Base-by-base conservation (phyloP, 1,139 yeast genomes). In the Taiozyma sp. region DNA sequence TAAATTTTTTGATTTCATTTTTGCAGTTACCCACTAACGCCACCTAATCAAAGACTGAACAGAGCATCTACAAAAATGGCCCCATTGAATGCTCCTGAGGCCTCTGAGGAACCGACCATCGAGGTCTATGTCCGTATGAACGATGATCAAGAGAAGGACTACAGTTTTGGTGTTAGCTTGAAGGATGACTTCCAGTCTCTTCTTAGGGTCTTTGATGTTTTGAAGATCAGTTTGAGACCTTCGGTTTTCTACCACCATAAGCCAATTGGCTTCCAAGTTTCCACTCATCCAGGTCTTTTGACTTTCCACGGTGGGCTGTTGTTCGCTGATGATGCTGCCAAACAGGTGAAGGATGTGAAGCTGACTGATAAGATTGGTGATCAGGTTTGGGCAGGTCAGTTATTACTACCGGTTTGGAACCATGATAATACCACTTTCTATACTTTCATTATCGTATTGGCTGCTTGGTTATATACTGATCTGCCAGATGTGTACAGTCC, bases 401-500 rank as follows among this genome's bases (percentile, higher is more conserved):
- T 93, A 67, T 72, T 91, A 55, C 67, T 89, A 19, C 99, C 99
- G 8, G 69, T 76, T 37, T 93, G 97, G 96, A 76, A 78, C 53
- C 75, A 71, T 57, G 79, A 85, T 63, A 66, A 71, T 44, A 71
- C 75, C 48, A 75, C 79, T 26, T 75, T 76, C 56, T 69, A 76
- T 53, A 57, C 75, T 2, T 73, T 83, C 47, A 54, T 78, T 19
- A 50, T 77, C 0, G 54, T 76, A 8, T 72, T 90, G 62, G 49
- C 77, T 14, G 70, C 70, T 21, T 93, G 99, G 98, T 77, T 93
- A 55, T 93, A 91, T 68, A 83, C 96, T 4, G 98, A 93, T 69
- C 75, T 93, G 65, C 99, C 99, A 1, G 96, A 89, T 64, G 79
- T 75, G 60, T 74, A 89, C 51, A 80, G 91, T 43, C 97, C 97